Conservation (phyloP, 495 filamentous ascomycete genomes). For the Amorphotheca resinae region DNA sequence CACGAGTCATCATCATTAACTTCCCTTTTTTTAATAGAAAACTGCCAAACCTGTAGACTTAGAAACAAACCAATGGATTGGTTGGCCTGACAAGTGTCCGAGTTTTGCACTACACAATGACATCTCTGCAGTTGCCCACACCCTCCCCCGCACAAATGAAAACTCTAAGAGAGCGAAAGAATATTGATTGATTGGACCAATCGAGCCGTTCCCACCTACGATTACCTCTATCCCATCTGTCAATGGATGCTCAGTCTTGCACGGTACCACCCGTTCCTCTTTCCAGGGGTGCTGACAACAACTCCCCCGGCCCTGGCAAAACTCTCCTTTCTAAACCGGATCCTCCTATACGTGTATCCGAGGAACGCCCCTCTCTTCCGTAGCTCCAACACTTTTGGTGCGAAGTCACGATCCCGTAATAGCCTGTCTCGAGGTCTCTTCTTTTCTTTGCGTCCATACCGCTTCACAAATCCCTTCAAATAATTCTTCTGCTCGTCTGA, state of each 20-base stretch:
- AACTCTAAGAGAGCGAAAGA: no score
- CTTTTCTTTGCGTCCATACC: conserved; percentile 40
- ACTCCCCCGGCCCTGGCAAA: conserved; percentile 1
- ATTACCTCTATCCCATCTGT: no score
- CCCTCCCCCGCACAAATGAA: no score
- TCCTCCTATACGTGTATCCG: conserved; percentile 70
- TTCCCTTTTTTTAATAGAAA: no score
- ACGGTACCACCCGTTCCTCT: conserved; percentile 17
- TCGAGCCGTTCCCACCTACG: no score
- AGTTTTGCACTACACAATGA: no score
- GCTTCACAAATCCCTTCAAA: conserved; percentile 28
- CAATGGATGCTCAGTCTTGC: conserved; percentile 20
- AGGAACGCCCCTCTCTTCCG: conserved; percentile 72
- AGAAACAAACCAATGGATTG: no score
- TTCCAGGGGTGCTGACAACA: neutral
- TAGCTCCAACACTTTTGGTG: conserved; percentile 55
- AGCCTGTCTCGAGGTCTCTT: conserved; percentile 69
- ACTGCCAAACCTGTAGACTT: no score
- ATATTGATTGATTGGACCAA: no score
- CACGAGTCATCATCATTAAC: no score
- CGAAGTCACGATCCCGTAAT: conserved; percentile 55
- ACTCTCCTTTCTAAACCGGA: conserved; percentile 1
- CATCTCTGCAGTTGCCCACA: no score
- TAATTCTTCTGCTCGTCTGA: conserved; percentile 23
- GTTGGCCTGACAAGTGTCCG: no score